Evolutionary conservation across 257 asterid genomes (phyloP), one percentile per base, ranked within the genome.

Genomic region (Solanum pinnatisectum): DNA sequence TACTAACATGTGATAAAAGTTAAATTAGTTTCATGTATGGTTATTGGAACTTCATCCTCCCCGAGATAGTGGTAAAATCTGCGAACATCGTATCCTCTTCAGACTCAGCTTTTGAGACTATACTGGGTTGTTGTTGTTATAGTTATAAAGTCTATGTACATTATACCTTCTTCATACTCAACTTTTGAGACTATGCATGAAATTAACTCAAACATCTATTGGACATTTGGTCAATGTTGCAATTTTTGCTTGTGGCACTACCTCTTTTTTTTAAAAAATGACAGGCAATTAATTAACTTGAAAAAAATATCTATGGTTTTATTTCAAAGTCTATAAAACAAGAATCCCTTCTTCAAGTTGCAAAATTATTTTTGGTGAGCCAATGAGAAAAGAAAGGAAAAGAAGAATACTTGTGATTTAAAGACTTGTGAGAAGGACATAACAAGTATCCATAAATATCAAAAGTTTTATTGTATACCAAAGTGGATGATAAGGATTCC

Each of bases 401-500:
- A 40, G 67, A 27, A 67, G 10, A 85, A 67, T 39, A n/a, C 30
- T 63, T 70, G 65, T 87, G 87, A 78, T 84, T 39, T 82, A 87
- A 91, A 90, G 90, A 15, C 87, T 32, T 14, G 36, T 88, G 92
- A 90, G 85, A 87, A 82, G 79, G 92, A 89, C 85, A 84, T 52
- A 71, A 85, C 65, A 42, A 65, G 42, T 76, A 88, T 85, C 87
- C 89, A 90, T 87, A 79, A 89, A 88, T 84, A 85, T 92, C 78
- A 89, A 84, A 44, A 68, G 3, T 20, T 86, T 88, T 84, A 88
- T 87, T 76, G 87, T 91, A 65, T 27, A 46, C 88, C 87, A 40
- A 90, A 77, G 90, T 88, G 89, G 93, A 85, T 87, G 95, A 92
- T 91, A 92, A 94, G 92, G 96, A 94, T 91, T 93, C 94, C 91